Percentiles rank a stretch among this genome's conserved stretches.
Conservation (phyloP, 345 rosid species). For the Eucalyptus albens region DNA sequence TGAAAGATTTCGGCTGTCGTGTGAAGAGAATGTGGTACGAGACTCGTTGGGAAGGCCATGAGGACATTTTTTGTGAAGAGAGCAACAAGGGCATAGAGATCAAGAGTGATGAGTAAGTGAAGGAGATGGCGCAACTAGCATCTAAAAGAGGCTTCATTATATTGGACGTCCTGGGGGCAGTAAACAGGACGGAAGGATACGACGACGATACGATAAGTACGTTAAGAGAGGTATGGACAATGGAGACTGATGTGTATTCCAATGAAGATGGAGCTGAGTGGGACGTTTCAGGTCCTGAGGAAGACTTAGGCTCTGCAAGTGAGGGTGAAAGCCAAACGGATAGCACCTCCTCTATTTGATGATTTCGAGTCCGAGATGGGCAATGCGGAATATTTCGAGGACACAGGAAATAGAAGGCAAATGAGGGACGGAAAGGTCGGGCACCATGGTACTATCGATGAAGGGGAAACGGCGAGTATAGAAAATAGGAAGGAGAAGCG, state of each 20-base stretch:
- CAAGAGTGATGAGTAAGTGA: background rate
- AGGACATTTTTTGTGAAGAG: too few species aligned
- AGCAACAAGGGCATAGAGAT: background rate
- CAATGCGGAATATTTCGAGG: background rate
- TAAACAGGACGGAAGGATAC: background rate
- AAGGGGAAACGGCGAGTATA: background rate
- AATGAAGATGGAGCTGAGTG: background rate
- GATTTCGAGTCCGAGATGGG: background rate
- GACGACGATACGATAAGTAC: background rate
- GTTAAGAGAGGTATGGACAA: background rate
- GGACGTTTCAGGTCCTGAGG: background rate
- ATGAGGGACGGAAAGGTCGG: background rate
- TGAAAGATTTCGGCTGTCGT: too few species aligned
- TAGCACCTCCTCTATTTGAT: background rate
- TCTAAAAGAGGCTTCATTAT: background rate
- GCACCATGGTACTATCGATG: background rate
- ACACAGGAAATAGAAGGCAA: background rate
- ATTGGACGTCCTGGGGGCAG: background rate
- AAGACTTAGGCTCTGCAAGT: background rate
- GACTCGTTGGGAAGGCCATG: too few species aligned
- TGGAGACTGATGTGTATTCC: background rate
- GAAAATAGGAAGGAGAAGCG: background rate
- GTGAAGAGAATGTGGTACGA: too few species aligned
- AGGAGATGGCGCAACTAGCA: background rate
- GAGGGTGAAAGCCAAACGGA: background rate